Base-by-base conservation (phyloP, 768 basidiomycete species). In the Paxillus involutus region DNA sequence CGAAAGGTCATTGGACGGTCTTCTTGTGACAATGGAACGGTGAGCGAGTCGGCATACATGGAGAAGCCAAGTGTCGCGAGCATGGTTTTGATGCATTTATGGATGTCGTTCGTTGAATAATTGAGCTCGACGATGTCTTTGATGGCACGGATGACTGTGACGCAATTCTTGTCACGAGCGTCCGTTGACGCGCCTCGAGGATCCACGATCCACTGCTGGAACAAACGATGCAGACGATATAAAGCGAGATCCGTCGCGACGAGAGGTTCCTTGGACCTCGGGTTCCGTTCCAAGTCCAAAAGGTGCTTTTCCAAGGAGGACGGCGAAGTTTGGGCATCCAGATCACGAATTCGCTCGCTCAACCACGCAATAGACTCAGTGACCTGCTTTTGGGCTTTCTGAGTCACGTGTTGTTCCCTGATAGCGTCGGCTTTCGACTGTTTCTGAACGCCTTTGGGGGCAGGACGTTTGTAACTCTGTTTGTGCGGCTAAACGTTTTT, bases 181-280 rank as follows among this genome's bases (percentile, higher is more conserved):
- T 59, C 47, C 7, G 64, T 45, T 1, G 71, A 67, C 8, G 79
- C 78, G 6, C 64, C 70, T 10, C 70, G 63, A 1, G 71, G 51
- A 47, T 82, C 75, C 35, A 73, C 73, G 36, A 82, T 75, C 88
- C 87, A 89, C 32, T 61, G 57, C 36, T 63, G 61, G 33, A 87
- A 66, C 48, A 78, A 70, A 5, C 85, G 72, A 55, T 88, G 74
- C 39, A 88, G 60, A 1, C 69, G 71, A 59, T 77, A 88, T 3
- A 87, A 62, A 1, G 71, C 71, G 55, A 83, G 71, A 62, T 88
- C 84, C 8, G 76, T 66, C 0, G 69, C 69, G n/a, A 85, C 70
- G 57, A 72, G 68, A 0, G 73, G 73, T 30, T 79, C 76, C 16
- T 66, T 66, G 44, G 71, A 67, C 46, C 73, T 76, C 49, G 71